Conservation (phyloP, 495 filamentous ascomycete species). For the Penicilliopsis zonata region DNA sequence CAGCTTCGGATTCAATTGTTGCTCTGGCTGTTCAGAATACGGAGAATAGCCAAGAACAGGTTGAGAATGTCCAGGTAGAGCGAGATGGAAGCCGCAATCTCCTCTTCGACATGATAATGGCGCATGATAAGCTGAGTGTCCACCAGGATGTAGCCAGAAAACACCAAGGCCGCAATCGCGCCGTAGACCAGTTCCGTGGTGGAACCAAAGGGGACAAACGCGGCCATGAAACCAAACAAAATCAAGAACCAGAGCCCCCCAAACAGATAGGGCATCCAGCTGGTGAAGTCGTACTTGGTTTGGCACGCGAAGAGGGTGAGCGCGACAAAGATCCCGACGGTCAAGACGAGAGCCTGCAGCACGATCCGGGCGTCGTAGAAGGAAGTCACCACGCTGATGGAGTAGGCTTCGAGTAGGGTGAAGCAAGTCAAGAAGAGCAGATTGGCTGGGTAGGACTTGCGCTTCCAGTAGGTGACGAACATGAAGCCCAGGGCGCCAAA, state of each 20-base stretch:
- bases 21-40: constrained; percentile 78
- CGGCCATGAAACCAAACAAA: constrained; percentile 80
- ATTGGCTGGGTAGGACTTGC: constrained; percentile 92
- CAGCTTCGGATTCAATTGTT: constrained; percentile 50
- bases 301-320: constrained; percentile 94
- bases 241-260: constrained; percentile 81
- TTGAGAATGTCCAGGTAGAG: constrained; percentile 96
- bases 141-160: constrained; percentile 87
- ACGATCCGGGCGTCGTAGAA: constrained; percentile 76
- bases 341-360: constrained; percentile 80
- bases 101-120: constrained; percentile 95
- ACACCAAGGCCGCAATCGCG: constrained; percentile 69
- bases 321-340: constrained; percentile 83
- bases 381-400: constrained; percentile 79
- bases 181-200: constrained; percentile 77
- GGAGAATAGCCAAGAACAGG: constrained; percentile 83
- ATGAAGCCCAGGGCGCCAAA: constrained; percentile 73
- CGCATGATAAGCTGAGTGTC: constrained; percentile 93
- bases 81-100: constrained; percentile 92
- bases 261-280: constrained; percentile 92
- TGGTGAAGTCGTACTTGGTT: constrained; percentile 95
- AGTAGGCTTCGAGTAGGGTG: constrained; percentile 88
- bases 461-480: constrained; percentile 92
- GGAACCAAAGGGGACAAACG: constrained; percentile 70
- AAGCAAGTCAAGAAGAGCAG: constrained; percentile 86